Evolutionary conservation across 208 protist genomes (phyloP).

Genomic region (Leishmania amazonensis): DNA sequence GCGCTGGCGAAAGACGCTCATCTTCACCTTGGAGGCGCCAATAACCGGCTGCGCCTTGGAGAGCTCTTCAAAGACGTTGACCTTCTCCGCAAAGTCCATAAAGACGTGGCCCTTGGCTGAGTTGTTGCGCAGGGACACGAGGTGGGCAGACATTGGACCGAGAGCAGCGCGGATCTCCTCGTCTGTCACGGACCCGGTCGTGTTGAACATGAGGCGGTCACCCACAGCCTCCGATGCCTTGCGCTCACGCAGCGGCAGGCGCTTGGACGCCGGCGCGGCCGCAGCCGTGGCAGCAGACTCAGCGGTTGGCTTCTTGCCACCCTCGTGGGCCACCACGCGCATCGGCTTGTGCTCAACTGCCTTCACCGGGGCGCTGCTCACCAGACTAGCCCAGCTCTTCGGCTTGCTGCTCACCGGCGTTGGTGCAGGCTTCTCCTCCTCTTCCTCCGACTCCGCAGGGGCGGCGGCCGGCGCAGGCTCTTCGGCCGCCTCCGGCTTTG

Average conservation of each 20-base stretch:
- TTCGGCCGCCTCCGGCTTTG: constrained; percentile 21
- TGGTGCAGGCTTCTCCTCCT: constrained; percentile 12
- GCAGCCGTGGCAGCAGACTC: constrained; percentile 25
- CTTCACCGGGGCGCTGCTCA: constrained; percentile 40
- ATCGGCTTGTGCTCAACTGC: constrained; percentile 43
- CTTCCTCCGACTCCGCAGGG: constrained; percentile 12
- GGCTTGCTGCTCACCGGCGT: constrained; percentile 33
- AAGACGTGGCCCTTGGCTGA: constrained; percentile 79
- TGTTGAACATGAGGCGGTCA: constrained; percentile 89
- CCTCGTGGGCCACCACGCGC: constrained; percentile 43
- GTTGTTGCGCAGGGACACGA: constrained; percentile 88
- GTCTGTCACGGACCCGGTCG: constrained; percentile 65
- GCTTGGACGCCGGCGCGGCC: constrained; percentile 20
- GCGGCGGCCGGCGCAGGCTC: constrained; percentile 26
- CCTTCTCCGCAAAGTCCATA: constrained; percentile 82
- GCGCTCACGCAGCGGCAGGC: constrained; percentile 39
- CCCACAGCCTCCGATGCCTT: constrained; percentile 50
- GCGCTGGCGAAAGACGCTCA: constrained; percentile 80
- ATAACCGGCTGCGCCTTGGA: constrained; percentile 45
- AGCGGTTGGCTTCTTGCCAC: constrained; percentile 29
- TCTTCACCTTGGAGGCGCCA: constrained; percentile 54
- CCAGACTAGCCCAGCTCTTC: constrained; percentile 74
- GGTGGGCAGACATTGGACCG: constrained; percentile 45
- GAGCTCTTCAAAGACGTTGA: constrained; percentile 62
- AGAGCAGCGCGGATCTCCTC: constrained; percentile 79